Base-by-base conservation (phyloP, 1,139 yeast genomes). In the Saccharomyces hybrid region DNA sequence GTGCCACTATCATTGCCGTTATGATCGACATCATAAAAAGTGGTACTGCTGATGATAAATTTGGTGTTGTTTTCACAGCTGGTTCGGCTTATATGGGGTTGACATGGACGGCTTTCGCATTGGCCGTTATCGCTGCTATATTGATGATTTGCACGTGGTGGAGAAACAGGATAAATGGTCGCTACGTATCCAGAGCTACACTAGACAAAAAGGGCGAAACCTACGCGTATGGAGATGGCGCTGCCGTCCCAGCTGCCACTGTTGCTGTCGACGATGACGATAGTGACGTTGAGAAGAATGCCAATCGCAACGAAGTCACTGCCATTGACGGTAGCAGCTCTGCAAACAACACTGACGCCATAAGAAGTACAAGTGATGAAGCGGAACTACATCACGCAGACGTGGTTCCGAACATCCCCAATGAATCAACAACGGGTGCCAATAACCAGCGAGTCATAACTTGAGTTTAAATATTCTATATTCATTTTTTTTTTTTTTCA, bases 11-110 rank as follows among this genome's bases (percentile, higher is more conserved):
- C 29, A 52, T 59, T 20, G 59, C 64, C n/a, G 60, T 63, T 29
- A 52, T 63, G 41, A 54, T 61, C 41, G 55, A 56, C 48, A 57
- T 65, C 46, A 64, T 65, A 49, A 65, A 64, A 41, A 56, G 59
- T 5, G 69, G 68, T 52, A 61, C 66, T 31, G 54, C 60, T 27
- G 57, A 60, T 20, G 69, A 65, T 48, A 56, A 60, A 31, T 65
- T 59, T 53, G 59, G 61, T 41, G 69, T 65, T 16, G 59, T 60
- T 0, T 64, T 58, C 52, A 54, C 50, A 6, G 52, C 55, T n/a
- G 66, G 67, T n/a, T 46, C 55, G 41, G 62, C 62, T 5, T 62
- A 61, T 47, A 47, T 53, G 6, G 68, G 63, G 3, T 51, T 64
- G 42, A 53, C 57, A 6, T 65, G 69, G 69, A 51, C 62, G 11